Conservation (phyloP, 139 green algal species). For the Spirogloea muscicola region DNA sequence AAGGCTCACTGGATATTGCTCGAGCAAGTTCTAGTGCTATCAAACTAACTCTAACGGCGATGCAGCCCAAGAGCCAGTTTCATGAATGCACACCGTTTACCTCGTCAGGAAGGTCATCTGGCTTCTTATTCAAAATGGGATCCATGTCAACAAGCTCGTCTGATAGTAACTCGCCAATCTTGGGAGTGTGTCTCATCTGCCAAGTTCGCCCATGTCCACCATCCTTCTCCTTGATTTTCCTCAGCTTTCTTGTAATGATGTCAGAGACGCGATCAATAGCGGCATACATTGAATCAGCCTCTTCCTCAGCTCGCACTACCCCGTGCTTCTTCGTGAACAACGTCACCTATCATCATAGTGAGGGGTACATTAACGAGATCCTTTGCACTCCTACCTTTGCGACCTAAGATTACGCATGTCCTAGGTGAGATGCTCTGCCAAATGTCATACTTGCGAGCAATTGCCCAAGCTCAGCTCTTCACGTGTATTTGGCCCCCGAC, state of each 20-base stretch:
- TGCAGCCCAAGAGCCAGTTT: too few species aligned
- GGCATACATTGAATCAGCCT: constrained; percentile 40
- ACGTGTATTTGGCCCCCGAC: too few species aligned
- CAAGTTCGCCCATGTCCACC: constrained; percentile 41
- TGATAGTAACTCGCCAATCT: constrained; percentile 34
- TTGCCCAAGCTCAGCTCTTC: too few species aligned
- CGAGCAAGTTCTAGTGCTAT: too few species aligned
- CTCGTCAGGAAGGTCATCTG: constrained; percentile 15
- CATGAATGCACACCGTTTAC: too few species aligned
- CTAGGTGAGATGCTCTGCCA: too few species aligned
- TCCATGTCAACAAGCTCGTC: neutral
- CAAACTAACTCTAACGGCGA: too few species aligned
- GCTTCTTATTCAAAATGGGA: constrained; percentile 13
- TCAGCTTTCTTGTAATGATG: constrained; percentile 43
- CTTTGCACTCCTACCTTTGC: too few species aligned
- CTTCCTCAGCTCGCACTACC: constrained; percentile 48
- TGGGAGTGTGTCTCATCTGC: constrained; percentile 39
- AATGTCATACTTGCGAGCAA: too few species aligned
- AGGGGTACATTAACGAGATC: too few species aligned
- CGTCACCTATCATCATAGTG: constrained; percentile 43
- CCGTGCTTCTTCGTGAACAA: constrained; percentile 53
- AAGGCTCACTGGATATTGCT: too few species aligned
- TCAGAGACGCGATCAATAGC: constrained; percentile 47
- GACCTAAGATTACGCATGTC: too few species aligned
- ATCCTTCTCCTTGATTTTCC: constrained; percentile 57